phyloP scores from a whole-genome alignment of 106 monocot genomes.

The Allium sativum region DNA sequence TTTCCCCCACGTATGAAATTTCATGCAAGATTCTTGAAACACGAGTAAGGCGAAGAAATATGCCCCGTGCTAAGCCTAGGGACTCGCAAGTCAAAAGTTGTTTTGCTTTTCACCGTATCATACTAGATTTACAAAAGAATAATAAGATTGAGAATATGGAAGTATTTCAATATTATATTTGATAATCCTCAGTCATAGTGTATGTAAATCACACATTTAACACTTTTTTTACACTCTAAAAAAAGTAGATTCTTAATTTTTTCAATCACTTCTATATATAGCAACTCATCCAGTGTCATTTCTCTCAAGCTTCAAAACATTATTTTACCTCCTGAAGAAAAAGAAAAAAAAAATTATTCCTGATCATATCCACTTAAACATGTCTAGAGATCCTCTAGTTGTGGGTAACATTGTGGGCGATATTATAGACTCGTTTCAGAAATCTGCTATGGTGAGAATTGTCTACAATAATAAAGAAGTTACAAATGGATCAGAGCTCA shows the following conservation, averaged over 20 bases:
- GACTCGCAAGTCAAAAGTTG: neutral
- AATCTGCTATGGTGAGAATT: conserved; percentile 30
- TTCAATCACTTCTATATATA: neutral
- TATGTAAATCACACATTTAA: neutral
- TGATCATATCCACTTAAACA: neutral
- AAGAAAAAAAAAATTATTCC: neutral
- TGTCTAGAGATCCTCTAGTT: conserved; percentile 64
- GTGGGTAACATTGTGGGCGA: conserved; percentile 55
- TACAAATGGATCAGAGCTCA: conserved; percentile 55
- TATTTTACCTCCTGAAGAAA: neutral
- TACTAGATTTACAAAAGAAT: neutral
- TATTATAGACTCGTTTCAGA: conserved; percentile 48
- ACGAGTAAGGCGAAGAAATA: neutral
- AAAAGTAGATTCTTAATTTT: conserved; percentile 2
- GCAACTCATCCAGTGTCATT: neutral
- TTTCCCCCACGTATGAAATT: conserved; percentile 1
- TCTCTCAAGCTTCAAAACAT: neutral
- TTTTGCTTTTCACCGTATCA: neutral
- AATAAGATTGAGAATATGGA: conserved; percentile 1
- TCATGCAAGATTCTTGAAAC: neutral
- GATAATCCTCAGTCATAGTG: neutral
- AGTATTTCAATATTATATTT: neutral
- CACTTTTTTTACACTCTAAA: neutral
- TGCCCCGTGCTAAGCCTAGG: neutral
- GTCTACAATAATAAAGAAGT: conserved; percentile 39